These are phyloP conservation scores for Geotrichum carabidarum DNA, from an alignment of 1,139 yeast species.

Conservation along the genomic window DNA sequence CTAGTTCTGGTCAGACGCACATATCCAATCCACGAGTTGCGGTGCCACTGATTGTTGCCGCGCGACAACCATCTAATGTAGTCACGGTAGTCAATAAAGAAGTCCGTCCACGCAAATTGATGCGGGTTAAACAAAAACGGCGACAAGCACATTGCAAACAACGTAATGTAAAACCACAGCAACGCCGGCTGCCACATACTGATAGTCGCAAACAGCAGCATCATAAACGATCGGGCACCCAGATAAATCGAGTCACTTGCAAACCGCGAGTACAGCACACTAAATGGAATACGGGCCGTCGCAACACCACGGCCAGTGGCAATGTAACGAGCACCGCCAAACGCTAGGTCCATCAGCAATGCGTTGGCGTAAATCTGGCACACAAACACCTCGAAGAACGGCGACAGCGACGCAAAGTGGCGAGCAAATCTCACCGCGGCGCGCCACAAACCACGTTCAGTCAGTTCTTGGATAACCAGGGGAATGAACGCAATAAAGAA, in stretches of 20 bases:
- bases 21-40: constrained; percentile 99
- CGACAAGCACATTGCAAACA: constrained; percentile 82
- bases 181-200: constrained; percentile 97
- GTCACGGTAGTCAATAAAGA: constrained; percentile 97
- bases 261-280: constrained; percentile 90
- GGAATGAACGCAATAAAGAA: constrained; percentile 97
- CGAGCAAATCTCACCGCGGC: constrained; percentile 87
- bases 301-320: constrained; percentile 99
- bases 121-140: constrained; percentile 98
- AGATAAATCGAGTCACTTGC: constrained; percentile 95
- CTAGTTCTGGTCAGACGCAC: constrained; percentile 94
- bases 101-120: constrained; percentile 98
- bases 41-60: constrained; percentile 98
- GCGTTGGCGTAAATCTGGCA: constrained; percentile 97
- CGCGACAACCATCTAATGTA: constrained; percentile 97
- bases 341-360: constrained; percentile 81
- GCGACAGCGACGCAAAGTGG: constrained; percentile 85
- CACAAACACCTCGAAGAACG: constrained; percentile 95
- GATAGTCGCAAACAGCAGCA: constrained; percentile 85
- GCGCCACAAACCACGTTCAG: constrained; percentile 97
- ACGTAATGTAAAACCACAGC: constrained; percentile 97
- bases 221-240: constrained; percentile 88
- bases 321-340: constrained; percentile 99
- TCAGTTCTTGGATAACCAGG: constrained; percentile 90
- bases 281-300: constrained; percentile 95